Base-by-base conservation (phyloP, 306 rosid species). In the Prosopis cineraria region DNA sequence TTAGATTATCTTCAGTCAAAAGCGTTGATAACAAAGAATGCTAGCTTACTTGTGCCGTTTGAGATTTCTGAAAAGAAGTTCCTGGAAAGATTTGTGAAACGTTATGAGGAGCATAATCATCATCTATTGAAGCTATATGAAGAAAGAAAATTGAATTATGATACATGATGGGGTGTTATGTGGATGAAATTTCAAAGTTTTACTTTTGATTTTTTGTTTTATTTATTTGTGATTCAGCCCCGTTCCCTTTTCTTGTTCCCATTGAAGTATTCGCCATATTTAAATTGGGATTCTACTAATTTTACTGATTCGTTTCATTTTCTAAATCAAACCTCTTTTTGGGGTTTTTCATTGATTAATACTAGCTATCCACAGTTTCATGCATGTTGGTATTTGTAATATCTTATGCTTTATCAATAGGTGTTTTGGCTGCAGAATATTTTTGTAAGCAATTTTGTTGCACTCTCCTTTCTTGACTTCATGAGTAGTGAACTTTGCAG, bases 1-100 rank as follows among this genome's bases (percentile, higher is more conserved):
- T 8, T 81, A 66, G 64, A 36, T 16, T 78, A 58, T 73, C 77
- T 90, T 66, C 6, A 24, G 13, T 73, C 80, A 1, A 43, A 80
- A 45, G 90, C 88, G 17, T 68, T 88, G 73, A n/a, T 71, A 2
- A 22, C 60, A 45, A 64, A 72, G 47, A 7, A 76, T 0, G 22
- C 69, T 0, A 67, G 78, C 70, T 12, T 78, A 25, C 4, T 3
- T 25, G 0, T 3, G 5, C 76, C 80, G 0, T 34, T 78, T 30
- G 4, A 0, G 4, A 0, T n/a, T 0, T 0, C 64, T 22, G 85
- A 84, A 58, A 17, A 75, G 29, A 3, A 0, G 25, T 88, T 88
- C 70, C 66, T 82, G 40, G 10, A 80, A 41, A 82, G 27, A 59
- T 87, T 69, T 74, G 84, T 85, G 48, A 22, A 2, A 52, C 56